Evolutionary conservation across 306 rosid genomes (phyloP).

Genomic region (Cucurbita ficifolia): DNA sequence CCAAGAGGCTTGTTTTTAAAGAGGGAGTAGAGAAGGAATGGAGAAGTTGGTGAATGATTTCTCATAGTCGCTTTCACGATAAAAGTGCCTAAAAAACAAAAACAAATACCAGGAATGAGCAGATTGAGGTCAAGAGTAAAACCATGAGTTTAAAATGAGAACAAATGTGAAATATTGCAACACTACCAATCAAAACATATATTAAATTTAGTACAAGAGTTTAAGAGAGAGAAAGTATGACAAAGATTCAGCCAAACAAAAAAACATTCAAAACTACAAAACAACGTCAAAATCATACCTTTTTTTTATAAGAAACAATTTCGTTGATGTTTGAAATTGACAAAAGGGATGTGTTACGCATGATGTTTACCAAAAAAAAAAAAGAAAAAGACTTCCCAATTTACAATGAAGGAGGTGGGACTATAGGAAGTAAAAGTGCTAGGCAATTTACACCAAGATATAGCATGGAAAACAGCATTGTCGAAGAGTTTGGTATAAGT

Average conservation of each 20-base stretch:
- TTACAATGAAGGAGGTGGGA: too few species aligned
- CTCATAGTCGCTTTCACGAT: not conserved
- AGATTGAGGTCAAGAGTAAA: not conserved
- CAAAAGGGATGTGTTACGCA: too few species aligned
- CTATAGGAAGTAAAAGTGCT: too few species aligned
- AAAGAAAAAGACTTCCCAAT: too few species aligned
- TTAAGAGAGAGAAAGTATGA: not conserved
- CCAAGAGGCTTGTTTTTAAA: constrained; percentile 10
- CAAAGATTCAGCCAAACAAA: not conserved
- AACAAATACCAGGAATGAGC: not conserved
- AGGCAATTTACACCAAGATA: too few species aligned
- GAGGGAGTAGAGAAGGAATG: constrained; percentile 10
- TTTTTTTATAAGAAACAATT: too few species aligned
- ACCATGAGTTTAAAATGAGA: not conserved
- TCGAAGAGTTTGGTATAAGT: too few species aligned
- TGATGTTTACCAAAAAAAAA: too few species aligned
- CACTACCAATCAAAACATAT: not conserved
- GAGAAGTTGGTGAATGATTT: constrained; percentile 16
- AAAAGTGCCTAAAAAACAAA: not conserved
- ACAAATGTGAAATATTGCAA: not conserved
- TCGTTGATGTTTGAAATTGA: too few species aligned
- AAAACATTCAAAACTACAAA: not conserved
- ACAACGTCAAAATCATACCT: too few species aligned
- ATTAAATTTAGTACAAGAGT: not conserved
- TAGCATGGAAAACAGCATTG: too few species aligned